A percentile compares a stretch with the other conserved stretches of the same genome.
Evolutionary conservation across 2,329 filamentous ascomycete genomes (phyloP).

Genomic region (Xylariales sp.): DNA sequence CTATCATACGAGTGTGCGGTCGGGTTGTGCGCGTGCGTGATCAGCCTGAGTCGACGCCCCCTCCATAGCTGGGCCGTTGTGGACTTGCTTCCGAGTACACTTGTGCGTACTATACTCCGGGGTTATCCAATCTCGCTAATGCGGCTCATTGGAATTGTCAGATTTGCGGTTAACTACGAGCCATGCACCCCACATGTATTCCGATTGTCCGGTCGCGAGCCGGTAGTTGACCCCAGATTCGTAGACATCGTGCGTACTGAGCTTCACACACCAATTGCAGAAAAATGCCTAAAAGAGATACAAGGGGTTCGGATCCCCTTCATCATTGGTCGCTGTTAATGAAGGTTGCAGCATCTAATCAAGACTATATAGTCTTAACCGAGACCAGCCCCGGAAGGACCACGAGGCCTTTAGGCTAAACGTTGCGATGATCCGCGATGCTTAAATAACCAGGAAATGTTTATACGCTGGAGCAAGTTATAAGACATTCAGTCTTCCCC

Average conservation of each 20-base stretch:
- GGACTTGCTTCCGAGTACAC: neutral
- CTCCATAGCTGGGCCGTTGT: neutral
- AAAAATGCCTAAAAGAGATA: slow-evolving; percentile 30
- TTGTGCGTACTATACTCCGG: neutral
- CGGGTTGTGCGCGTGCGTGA: slow-evolving; percentile 1
- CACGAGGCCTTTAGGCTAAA: slow-evolving; percentile 48
- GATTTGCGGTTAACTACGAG: slow-evolving; percentile 19
- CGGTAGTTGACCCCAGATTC: slow-evolving; percentile 28
- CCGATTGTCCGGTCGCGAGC: slow-evolving; percentile 41
- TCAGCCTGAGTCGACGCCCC: slow-evolving; percentile 22
- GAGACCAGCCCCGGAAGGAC: slow-evolving; percentile 36
- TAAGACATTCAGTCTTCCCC: slow-evolving; percentile 21
- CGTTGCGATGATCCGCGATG: slow-evolving; percentile 29
- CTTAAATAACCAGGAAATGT: slow-evolving; percentile 21
- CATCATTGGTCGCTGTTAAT: slow-evolving; percentile 40
- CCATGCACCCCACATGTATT: slow-evolving; percentile 39
- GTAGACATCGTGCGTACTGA: slow-evolving; percentile 16
- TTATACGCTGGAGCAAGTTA: neutral
- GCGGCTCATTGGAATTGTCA: neutral
- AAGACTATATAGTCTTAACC: slow-evolving; percentile 38
- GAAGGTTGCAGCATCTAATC: slow-evolving; percentile 39
- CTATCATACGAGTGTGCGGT: neutral
- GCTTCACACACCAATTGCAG: slow-evolving; percentile 15
- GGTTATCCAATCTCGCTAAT: neutral
- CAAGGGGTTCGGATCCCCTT: slow-evolving; percentile 27